Base-by-base conservation (phyloP, 2,329 filamentous ascomycete species). In the Penicillium occitanis region DNA sequence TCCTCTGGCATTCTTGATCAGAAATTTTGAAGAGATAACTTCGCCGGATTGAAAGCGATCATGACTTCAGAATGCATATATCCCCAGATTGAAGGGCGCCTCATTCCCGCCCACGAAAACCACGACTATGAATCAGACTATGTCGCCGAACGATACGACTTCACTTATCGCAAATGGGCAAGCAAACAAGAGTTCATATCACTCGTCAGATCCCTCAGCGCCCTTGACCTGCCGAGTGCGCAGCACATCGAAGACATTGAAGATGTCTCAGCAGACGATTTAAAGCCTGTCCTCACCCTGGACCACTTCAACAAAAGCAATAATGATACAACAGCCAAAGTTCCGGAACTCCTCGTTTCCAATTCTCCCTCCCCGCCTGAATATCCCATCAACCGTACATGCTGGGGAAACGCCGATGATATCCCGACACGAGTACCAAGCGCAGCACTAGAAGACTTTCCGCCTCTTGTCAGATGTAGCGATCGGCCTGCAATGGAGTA, bases 361-460 rank as follows among this genome's bases (percentile, higher is more conserved):
- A 25, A 63, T 19, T 53, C 65, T 48, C 51, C 55, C 13, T 53
- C 65, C 4, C 35, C 51, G 42, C 28, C 51, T 10, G 50, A 59
- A 17, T 44, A 42, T 48, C 51, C 57, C n/a, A 33, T 19, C 22
- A 55, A 53, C 30, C 33, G n/a, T 28, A 53, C 55, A 22, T 25
- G 25, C 5, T 66, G 65, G 65, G 61, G 53, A 19, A 35, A 66
- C 14, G 65, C 51, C 17, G 65, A 66, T n/a, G 61, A 63, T 8
- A 63, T 63, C 3, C 61, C 65, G 5, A 66, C 65, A 3, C 60
- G 65, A 40, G 50, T 28, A 19, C 53, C 61, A 46, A 58, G 60
- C 44, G 61, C 44, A 7, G 44, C 53, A 25, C 11, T 66, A 17
- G 51, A 66, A 30, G 65, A 63, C 0, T 63, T 63, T 30, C 61